Conservation (phyloP, 2,329 filamentous ascomycete species). For the Ascochyta pisi region DNA sequence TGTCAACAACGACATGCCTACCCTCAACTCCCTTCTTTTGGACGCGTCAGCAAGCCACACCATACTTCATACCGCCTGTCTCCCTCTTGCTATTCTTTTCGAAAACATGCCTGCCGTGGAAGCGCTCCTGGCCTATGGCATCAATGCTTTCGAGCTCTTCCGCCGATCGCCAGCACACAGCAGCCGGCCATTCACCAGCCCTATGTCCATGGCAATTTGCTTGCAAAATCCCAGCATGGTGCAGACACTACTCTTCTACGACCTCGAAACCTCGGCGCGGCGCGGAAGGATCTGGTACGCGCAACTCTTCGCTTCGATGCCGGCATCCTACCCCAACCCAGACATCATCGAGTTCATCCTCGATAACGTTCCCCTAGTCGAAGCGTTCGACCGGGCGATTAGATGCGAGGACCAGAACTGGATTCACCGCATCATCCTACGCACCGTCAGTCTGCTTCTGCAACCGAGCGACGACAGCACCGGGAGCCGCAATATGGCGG, state of each 20-base stretch:
- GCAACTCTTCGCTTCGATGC: constrained; percentile 11
- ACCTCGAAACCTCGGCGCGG: constrained; percentile 4
- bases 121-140: constrained; percentile 15
- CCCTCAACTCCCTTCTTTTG: constrained; percentile 6
- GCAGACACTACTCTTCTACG: constrained; percentile 10
- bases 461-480: background rate
- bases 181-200: constrained; percentile 18
- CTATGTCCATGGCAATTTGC: constrained; percentile 13
- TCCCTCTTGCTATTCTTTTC: constrained; percentile 17
- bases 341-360: constrained; percentile 13
- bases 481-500: constrained; percentile 4
- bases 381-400: constrained; percentile 13
- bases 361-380: constrained; percentile 16
- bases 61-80: constrained; percentile 13
- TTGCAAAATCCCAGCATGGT: background rate
- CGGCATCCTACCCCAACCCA: background rate
- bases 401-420: constrained; percentile 10
- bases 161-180: constrained; percentile 7
- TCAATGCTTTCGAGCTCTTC: constrained; percentile 14
- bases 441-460: constrained; percentile 8
- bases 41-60: constrained; percentile 3
- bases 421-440: constrained; percentile 15
- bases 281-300: constrained; percentile 17
- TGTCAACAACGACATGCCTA: constrained; percentile 9
- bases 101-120: constrained; percentile 9